Conservation (phyloP, 2,329 filamentous ascomycete species). For the Pestalotiopsis sp. region DNA sequence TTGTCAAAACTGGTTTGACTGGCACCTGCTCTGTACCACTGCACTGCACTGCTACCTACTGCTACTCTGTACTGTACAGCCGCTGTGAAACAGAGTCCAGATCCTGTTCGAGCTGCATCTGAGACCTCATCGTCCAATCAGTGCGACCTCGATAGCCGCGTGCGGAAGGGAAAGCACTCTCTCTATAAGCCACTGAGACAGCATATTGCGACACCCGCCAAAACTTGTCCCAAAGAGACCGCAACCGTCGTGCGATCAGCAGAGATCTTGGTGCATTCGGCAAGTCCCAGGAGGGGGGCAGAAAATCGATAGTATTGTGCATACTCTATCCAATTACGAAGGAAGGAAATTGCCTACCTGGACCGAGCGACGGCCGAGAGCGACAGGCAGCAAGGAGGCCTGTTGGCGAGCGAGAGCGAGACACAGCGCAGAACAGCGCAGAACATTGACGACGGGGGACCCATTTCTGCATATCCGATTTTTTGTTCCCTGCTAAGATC, state of each 20-base stretch:
- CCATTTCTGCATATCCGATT: background rate
- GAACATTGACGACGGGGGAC: background rate
- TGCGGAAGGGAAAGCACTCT: background rate
- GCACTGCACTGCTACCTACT: background rate
- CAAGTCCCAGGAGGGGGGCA: background rate
- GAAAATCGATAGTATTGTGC: background rate
- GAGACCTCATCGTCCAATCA: background rate
- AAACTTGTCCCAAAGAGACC: background rate
- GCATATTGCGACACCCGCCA: constrained; percentile 1
- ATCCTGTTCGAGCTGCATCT: background rate
- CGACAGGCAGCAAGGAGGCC: background rate
- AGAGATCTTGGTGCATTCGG: background rate
- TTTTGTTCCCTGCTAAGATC: constrained; percentile 5
- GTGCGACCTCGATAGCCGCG: background rate
- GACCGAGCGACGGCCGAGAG: background rate
- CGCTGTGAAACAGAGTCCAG: background rate
- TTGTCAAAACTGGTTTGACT: background rate
- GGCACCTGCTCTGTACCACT: background rate
- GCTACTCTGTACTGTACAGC: background rate
- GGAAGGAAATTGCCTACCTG: background rate
- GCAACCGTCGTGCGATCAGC: background rate
- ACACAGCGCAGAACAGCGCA: background rate
- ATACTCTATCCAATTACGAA: background rate
- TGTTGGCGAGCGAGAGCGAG: background rate
- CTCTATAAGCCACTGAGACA: constrained; percentile 1